Percentiles rank a stretch among this genome's conserved stretches.
Evolutionary conservation across 1,284 basidiomycete genomes (phyloP).

Genomic region (Agroathelia rolfsii): DNA sequence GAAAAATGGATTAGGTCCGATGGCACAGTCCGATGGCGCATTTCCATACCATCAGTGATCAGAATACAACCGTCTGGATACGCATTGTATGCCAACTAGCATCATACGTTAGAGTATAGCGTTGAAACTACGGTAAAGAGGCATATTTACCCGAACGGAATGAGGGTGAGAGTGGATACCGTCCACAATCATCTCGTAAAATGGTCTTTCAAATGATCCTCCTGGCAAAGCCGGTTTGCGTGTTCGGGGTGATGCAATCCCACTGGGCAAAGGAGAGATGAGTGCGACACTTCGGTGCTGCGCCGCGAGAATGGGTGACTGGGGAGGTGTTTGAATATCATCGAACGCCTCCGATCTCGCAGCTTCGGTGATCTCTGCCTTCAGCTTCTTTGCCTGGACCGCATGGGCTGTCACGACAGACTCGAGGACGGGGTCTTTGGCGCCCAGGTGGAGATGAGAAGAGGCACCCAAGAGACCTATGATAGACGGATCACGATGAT

Average conservation of each 20-base stretch:
- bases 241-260: background rate
- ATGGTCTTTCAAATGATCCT: slow-evolving; percentile 57
- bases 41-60: slow-evolving; percentile 74
- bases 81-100: slow-evolving; percentile 72
- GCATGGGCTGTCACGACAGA: slow-evolving; percentile 19
- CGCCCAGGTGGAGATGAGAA: slow-evolving; percentile 37
- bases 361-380: slow-evolving; percentile 8
- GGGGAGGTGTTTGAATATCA: slow-evolving; percentile 49
- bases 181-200: slow-evolving; percentile 85
- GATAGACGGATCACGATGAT: slow-evolving; percentile 78
- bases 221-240: slow-evolving; percentile 12
- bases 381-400: too few species aligned
- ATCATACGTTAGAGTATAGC: slow-evolving; percentile 7
- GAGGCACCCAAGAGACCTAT: slow-evolving; percentile 81
- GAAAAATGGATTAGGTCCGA: slow-evolving; percentile 5
- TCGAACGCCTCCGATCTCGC: slow-evolving; percentile 54
- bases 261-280: background rate
- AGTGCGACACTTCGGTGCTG: slow-evolving; percentile 4
- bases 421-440: slow-evolving; percentile 18
- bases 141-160: slow-evolving; percentile 60
- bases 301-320: slow-evolving; percentile 32
- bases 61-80: slow-evolving; percentile 80
- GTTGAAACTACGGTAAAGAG: slow-evolving; percentile 2
- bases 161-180: slow-evolving; percentile 88
- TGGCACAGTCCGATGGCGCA: too few species aligned